These are phyloP conservation scores for Linnemannia hyalina DNA, from an alignment of 192 early-diverging fungal genomes.

Conservation along the genomic window DNA sequence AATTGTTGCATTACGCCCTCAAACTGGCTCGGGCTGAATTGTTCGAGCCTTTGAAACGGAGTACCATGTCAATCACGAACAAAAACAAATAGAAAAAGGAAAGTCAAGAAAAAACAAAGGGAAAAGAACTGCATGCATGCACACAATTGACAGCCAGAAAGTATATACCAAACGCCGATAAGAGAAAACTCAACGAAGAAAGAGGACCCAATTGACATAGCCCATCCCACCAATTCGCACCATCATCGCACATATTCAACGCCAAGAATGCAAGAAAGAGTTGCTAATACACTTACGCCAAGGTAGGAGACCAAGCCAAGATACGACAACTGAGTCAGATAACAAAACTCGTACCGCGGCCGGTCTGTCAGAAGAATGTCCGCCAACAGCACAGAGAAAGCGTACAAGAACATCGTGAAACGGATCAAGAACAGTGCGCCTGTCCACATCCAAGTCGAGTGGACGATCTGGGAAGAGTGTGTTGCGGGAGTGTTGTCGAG, in stretches of 20 bases:
- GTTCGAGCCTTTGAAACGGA: too few species aligned
- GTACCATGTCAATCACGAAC: too few species aligned
- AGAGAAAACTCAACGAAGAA: too few species aligned
- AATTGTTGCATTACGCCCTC: too few species aligned
- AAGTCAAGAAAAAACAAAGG: not conserved
- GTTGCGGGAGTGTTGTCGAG: constrained; percentile 18
- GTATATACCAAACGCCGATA: too few species aligned
- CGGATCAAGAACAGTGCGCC: constrained; percentile 24
- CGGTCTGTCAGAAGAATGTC: constrained; percentile 36
- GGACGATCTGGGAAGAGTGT: constrained; percentile 20
- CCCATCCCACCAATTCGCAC: too few species aligned
- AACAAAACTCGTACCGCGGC: constrained; percentile 38
- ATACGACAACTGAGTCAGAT: constrained; percentile 52
- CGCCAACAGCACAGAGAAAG: constrained; percentile 18
- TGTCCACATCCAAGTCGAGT: constrained; percentile 30
- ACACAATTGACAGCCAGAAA: too few species aligned
- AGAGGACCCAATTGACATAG: too few species aligned
- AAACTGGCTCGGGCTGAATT: too few species aligned
- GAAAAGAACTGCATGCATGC: too few species aligned
- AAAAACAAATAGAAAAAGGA: not conserved
- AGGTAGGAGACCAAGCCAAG: constrained; percentile 47
- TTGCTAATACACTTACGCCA: constrained; percentile 32
- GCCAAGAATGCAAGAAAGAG: too few species aligned
- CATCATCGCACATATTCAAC: too few species aligned
- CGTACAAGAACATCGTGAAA: constrained; percentile 19